Base-by-base conservation (phyloP, 495 filamentous ascomycete genomes). In the Bathelium albidoporum region DNA sequence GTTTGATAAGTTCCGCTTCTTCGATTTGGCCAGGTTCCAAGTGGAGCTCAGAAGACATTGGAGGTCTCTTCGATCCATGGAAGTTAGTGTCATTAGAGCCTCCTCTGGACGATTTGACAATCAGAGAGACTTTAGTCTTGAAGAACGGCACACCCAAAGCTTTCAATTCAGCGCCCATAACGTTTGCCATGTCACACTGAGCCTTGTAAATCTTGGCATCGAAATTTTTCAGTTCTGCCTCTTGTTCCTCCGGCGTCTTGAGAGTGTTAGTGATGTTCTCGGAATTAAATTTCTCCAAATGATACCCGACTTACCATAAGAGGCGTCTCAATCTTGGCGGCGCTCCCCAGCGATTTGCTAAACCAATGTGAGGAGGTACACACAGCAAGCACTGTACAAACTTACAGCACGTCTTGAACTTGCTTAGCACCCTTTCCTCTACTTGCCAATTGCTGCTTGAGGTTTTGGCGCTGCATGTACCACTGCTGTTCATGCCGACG, bases 91-190 rank as follows among this genome's bases (percentile, higher is more conserved):
- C 18, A 18, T 49, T 24, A 26, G 49, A 29, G 24, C 9, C 5
- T 5, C 29, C 49, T 11, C 20, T 55, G 9, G 4, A 29, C 7
- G 49, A 55, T 20, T 55, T 55, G 24, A 68, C 28, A 12, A 86
- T 72, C 36, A 85, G 66, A 14, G 74, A 71, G 29, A 68, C 65
- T 45, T 73, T 75, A 11, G 80, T 75, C 41, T 77, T 79, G 70
- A 89, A 90, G 69, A 89, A 89, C 0, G 87, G 87, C 36, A 89
- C 82, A 3, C 80, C 80, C 61, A 88, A 68, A 9, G 67, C 75
- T 39, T 78, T 77, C 28, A 90, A 71, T 68, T 87, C 85, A 14
- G 70, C 63, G 9, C 70, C 73, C 70, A 86, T 81, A 4, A 82
- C 80, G 10, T 77, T 73, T 0, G 80, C 78, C 86, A 90, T 87